Evolutionary conservation across 371 early-diverging fungal genomes (phyloP), one percentile per base, ranked within the genome.

Genomic region (Circinella minor): DNA sequence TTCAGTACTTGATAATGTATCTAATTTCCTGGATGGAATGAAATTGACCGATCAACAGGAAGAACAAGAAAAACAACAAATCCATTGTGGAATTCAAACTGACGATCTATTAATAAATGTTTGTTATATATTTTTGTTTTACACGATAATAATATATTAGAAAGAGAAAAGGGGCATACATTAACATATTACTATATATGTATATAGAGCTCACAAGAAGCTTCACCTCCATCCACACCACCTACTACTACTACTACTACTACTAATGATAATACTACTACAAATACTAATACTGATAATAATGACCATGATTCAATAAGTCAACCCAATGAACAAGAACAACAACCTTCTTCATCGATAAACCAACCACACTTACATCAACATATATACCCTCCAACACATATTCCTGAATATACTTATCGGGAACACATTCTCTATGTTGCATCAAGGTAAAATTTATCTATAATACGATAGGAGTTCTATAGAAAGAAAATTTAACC

Each of bases 371-470:
- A 51, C 60, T 20, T 71, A 39, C 66, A 51, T 65, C 54, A 67
- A 51, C 68, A 68, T 17, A 49, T 68, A 51, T 68, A 68, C 62
- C 68, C 68, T 14, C 34, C 63, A 49, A 9, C 68, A 20, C 37
- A 37, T 38, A 13, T 18, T 17, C 61, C 61, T 18, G 55, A 67
- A 18, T 48, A 66, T 20, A 57, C 51, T 37, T 54, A 47, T 43
- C 63, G 60, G 1, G 55, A 65, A 36, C 47, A 43, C 39, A 18
- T 65, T 10, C 15, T 68, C 0, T n/a, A 47, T 49, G 59, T 61
- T 13, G 66, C 47, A 17, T 63, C 70, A 57, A 69, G 70, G 74
- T 74, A 70, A 15, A 20, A 49, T 27, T 18, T 49, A 39, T 49
- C 51, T 7, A 36, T n/a, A 47, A 46, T 43, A 43, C 43, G 11